phyloP scores from a whole-genome alignment of 345 rosid genomes.

The Erucastrum elatum region DNA sequence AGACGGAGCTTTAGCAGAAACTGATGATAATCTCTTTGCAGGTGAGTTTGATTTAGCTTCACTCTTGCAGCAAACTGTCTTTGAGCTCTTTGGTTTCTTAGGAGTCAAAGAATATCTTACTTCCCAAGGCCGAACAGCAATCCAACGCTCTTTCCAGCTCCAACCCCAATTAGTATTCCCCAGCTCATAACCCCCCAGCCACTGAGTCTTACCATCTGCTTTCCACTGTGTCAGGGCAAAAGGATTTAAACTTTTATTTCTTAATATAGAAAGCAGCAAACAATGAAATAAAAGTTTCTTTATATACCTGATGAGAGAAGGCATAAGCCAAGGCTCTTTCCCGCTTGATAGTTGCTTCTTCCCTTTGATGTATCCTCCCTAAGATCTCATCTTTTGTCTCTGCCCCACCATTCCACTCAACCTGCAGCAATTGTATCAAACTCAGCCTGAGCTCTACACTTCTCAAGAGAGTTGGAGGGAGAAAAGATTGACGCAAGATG shows the following conservation, averaged over 20 bases:
- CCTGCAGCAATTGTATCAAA: constrained; percentile 51
- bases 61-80: constrained; percentile 44
- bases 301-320: constrained; percentile 85
- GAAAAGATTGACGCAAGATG: not conserved
- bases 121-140: constrained; percentile 95
- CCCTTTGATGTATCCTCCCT: constrained; percentile 73
- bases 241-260: not conserved
- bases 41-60: constrained; percentile 48
- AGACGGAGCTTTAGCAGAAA: constrained; percentile 46
- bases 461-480: not conserved
- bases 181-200: constrained; percentile 52
- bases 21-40: constrained; percentile 48
- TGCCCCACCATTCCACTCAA: constrained; percentile 89
- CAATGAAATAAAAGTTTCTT: not conserved
- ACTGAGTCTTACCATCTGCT: constrained; percentile 58
- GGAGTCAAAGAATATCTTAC: constrained; percentile 59
- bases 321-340: constrained; percentile 97
- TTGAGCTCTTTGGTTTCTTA: constrained; percentile 50
- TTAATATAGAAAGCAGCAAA: not conserved
- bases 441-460: constrained; percentile 6
- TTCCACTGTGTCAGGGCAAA: constrained; percentile 59
- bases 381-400: constrained; percentile 73
- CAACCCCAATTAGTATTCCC: constrained; percentile 91
- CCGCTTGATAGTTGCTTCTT: constrained; percentile 86
- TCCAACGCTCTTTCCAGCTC: constrained; percentile 99